phyloP scores from a whole-genome alignment of 441 rosid genomes.

The Aquilaria agallochum region DNA sequence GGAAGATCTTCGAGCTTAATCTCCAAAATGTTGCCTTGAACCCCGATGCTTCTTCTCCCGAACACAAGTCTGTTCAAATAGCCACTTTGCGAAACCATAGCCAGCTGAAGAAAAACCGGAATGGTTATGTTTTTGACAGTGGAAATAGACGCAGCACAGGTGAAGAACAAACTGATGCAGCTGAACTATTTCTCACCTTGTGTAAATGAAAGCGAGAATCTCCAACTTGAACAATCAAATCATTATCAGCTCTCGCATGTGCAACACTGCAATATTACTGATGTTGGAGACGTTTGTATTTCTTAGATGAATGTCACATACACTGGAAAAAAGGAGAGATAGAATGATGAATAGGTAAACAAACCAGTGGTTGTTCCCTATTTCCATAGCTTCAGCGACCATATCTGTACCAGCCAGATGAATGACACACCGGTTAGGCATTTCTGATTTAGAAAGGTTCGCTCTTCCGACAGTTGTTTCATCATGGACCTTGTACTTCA shows the following conservation, averaged over 20 bases:
- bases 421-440: conserved; percentile 24
- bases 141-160: neutral
- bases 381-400: conserved; percentile 37
- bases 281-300: neutral
- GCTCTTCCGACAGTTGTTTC: conserved; percentile 10
- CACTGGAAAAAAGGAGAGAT: neutral
- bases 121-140: neutral
- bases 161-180: neutral
- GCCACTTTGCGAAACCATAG: conserved; percentile 56
- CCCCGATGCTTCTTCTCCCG: conserved; percentile 19
- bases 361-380: conserved; percentile 39
- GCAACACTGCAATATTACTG: conserved; percentile 35
- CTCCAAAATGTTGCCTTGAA: conserved; percentile 8
- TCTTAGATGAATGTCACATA: neutral
- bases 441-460: conserved; percentile 8
- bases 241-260: conserved; percentile 28
- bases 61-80: conserved; percentile 44
- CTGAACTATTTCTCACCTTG: conserved; percentile 28
- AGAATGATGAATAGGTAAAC: neutral
- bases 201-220: conserved; percentile 50
- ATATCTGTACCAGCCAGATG: conserved; percentile 21
- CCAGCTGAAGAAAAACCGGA: conserved; percentile 28
- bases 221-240: conserved; percentile 45
- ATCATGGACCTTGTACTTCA: conserved; percentile 19
- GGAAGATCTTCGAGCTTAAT: conserved; percentile 38